A percentile compares a stretch with the other conserved stretches of the same genome.
Evolutionary conservation across 768 basidiomycete species (phyloP).

Genomic region (Hypholoma sublateritium): DNA sequence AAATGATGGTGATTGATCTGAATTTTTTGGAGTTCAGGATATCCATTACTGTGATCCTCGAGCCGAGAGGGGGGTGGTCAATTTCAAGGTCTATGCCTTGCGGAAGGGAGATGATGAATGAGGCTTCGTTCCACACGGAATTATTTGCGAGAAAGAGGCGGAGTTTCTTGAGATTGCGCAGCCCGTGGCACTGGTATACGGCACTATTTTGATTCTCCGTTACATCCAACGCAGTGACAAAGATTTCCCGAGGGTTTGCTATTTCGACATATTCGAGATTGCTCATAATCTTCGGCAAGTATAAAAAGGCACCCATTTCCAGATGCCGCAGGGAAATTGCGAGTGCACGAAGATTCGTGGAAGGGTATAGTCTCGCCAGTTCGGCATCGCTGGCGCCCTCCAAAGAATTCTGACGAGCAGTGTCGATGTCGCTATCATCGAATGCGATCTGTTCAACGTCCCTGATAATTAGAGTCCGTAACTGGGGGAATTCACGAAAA

Average conservation of each 20-base stretch:
- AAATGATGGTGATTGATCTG: not conserved
- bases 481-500: not conserved
- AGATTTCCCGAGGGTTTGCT: not conserved
- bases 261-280: not conserved
- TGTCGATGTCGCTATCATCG: not conserved
- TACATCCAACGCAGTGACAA: no score
- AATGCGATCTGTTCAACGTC: not conserved
- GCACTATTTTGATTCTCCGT: no score
- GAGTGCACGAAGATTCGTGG: not conserved
- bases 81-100: not conserved
- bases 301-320: not conserved
- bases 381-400: no score
- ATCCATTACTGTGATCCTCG: not conserved
- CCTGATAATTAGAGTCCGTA: not conserved
- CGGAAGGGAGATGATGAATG: not conserved
- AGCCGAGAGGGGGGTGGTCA: not conserved
- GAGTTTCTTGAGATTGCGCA: not conserved
- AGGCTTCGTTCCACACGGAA: not conserved
- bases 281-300: not conserved
- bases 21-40: not conserved
- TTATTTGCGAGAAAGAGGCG: not conserved
- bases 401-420: not conserved
- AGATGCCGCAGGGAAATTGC: not conserved
- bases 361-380: not conserved
- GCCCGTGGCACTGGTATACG: not conserved